Conservation (phyloP, 768 basidiomycete genomes). For the Ephemerocybe angulata region DNA sequence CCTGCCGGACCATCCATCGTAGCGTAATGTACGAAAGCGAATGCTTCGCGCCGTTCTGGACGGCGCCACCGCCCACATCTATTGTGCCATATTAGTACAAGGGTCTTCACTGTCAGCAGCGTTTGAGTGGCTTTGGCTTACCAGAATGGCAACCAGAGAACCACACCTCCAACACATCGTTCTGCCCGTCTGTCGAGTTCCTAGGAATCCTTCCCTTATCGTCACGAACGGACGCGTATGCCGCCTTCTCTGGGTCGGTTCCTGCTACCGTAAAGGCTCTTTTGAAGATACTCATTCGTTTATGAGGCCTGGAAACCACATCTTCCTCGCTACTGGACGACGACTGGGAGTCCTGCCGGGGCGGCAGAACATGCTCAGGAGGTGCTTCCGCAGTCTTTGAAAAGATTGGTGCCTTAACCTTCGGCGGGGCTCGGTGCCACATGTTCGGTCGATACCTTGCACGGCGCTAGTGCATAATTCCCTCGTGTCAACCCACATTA, state of each 20-base stretch:
- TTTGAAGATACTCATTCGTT: not conserved
- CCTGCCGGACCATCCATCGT: slow-evolving; percentile 77
- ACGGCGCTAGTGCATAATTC: slow-evolving; percentile 45
- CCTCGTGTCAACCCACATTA: not conserved
- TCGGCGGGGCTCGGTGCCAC: slow-evolving; percentile 48
- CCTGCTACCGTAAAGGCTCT: not conserved
- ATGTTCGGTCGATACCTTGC: slow-evolving; percentile 61
- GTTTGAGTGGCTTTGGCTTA: slow-evolving; percentile 27
- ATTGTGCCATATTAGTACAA: too few relatives aligned
- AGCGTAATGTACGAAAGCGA: slow-evolving; percentile 60
- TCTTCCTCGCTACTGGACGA: not conserved
- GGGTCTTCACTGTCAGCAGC: too few relatives aligned
- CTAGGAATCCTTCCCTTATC: not conserved
- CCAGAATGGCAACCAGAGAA: slow-evolving; percentile 72
- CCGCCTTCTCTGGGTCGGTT: not conserved
- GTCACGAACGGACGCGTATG: slow-evolving; percentile 2
- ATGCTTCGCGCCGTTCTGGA: slow-evolving; percentile 37
- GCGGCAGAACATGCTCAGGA: not conserved
- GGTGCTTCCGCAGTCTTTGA: not conserved
- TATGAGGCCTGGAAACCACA: not conserved
- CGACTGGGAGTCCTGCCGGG: not conserved
- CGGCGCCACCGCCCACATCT: slow-evolving; percentile 75
- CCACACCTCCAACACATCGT: slow-evolving; percentile 75
- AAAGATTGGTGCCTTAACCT: slow-evolving; percentile 16
- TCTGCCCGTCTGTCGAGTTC: slow-evolving; percentile 10